A percentile compares a stretch with the other conserved stretches of the same genome.
Conservation (phyloP, 495 filamentous ascomycete species). For the Annulohypoxylon moriforme region DNA sequence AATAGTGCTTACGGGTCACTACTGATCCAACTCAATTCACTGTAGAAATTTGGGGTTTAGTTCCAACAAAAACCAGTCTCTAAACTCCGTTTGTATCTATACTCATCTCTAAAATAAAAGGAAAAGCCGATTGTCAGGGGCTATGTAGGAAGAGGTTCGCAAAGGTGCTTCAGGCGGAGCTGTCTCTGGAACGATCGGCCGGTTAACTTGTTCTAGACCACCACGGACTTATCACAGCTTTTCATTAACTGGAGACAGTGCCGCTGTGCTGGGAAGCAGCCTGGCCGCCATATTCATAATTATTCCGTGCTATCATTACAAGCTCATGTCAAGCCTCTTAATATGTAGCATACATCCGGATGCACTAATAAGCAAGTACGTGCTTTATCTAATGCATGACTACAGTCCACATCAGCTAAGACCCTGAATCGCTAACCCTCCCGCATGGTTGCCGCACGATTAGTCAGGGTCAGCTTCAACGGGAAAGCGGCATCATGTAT, state of each 20-base stretch:
- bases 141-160: background rate
- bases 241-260: background rate
- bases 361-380: background rate
- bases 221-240: background rate
- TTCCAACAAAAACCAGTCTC: background rate
- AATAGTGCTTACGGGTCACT: too few relatives aligned
- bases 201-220: background rate
- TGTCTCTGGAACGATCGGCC: background rate
- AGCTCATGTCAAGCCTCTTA: background rate
- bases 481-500: background rate
- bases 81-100: background rate
- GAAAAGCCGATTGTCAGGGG: background rate
- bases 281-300: background rate
- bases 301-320: background rate
- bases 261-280: background rate
- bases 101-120: background rate
- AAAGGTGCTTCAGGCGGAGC: background rate
- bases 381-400: background rate
- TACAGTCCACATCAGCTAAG: background rate
- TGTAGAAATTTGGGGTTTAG: background rate
- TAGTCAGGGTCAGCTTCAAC: background rate
- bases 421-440: background rate
- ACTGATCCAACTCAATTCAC: too few relatives aligned
- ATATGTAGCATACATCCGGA: background rate
- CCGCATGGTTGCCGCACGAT: background rate